Evolutionary conservation across 805 yeast species (phyloP).

Genomic region (Danielia oregonensis): DNA sequence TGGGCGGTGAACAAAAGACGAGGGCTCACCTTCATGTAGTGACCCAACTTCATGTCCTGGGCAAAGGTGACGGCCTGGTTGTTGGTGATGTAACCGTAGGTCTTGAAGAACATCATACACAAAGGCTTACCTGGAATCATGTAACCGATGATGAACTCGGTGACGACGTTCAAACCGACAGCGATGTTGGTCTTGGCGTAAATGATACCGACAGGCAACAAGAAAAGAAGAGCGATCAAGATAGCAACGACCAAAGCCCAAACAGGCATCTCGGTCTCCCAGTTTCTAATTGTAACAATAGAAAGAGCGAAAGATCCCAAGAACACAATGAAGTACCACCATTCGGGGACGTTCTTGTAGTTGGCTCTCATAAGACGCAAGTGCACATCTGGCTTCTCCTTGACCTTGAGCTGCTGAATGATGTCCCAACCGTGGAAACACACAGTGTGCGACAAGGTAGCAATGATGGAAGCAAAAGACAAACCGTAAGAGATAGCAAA

Average conservation of each 20-base stretch:
- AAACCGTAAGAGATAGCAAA: constrained; percentile 58
- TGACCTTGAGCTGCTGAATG: constrained; percentile 22
- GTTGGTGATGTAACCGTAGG: constrained; percentile 46
- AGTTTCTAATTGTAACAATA: constrained; percentile 34
- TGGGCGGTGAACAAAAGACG: constrained; percentile 41
- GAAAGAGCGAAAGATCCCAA: constrained; percentile 32
- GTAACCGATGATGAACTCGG: constrained; percentile 42
- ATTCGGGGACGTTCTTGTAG: constrained; percentile 39
- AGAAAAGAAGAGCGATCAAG: constrained; percentile 34
- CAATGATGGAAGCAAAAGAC: constrained; percentile 56
- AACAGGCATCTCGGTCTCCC: constrained; percentile 43
- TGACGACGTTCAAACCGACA: constrained; percentile 40
- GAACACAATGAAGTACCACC: constrained; percentile 38
- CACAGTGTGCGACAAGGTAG: constrained; percentile 55
- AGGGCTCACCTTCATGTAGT: constrained; percentile 42
- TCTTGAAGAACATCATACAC: constrained; percentile 46
- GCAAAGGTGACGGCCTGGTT: constrained; percentile 48
- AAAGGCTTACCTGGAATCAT: constrained; percentile 47
- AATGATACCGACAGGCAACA: constrained; percentile 39
- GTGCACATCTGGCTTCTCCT: constrained; percentile 42
- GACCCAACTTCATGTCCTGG: constrained; percentile 44
- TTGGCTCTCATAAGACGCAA: constrained; percentile 49
- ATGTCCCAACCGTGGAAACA: constrained; percentile 58
- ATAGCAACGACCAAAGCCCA: constrained; percentile 39
- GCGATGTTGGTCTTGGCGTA: constrained; percentile 34